phyloP scores from a whole-genome alignment of 1,139 yeast species.

The Spencermartinsiella ligniputridi region DNA sequence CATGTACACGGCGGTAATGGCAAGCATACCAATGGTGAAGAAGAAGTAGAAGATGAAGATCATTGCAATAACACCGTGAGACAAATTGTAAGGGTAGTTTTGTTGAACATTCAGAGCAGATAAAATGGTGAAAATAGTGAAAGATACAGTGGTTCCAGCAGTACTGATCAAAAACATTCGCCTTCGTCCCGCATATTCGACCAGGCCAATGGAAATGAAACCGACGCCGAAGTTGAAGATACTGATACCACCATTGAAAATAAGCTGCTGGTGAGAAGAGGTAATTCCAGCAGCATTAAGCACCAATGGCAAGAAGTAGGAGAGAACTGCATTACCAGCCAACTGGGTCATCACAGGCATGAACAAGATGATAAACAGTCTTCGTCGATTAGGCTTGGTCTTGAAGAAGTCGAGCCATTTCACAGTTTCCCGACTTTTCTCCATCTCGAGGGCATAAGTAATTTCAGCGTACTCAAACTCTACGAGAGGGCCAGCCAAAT shows the following conservation, averaged over 20 bases:
- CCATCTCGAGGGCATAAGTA: slow-evolving; percentile 14
- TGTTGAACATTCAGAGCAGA: slow-evolving; percentile 10
- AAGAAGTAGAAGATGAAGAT: slow-evolving; percentile 19
- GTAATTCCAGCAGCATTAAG: slow-evolving; percentile 14
- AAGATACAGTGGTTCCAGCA: slow-evolving; percentile 10
- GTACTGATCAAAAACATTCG: slow-evolving; percentile 33
- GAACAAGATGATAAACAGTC: slow-evolving; percentile 6
- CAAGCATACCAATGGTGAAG: slow-evolving; percentile 9
- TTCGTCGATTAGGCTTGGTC: slow-evolving; percentile 5
- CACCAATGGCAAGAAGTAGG: slow-evolving; percentile 12
- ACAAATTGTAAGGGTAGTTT: slow-evolving; percentile 6
- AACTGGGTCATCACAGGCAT: slow-evolving; percentile 5
- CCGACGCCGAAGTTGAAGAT: slow-evolving; percentile 8
- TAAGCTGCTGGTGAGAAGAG: slow-evolving; percentile 8
- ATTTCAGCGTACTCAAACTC: slow-evolving; percentile 20
- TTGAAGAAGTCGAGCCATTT: slow-evolving; percentile 37
- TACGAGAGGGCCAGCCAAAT: slow-evolving; percentile 23
- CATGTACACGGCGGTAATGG: slow-evolving; percentile 37
- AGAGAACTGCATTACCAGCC: slow-evolving; percentile 13
- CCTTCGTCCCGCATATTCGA: slow-evolving; percentile 24
- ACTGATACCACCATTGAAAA: slow-evolving; percentile 11
- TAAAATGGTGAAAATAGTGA: slow-evolving; percentile 10
- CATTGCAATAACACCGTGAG: slow-evolving; percentile 10
- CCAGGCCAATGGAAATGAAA: slow-evolving; percentile 12
- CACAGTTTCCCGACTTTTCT: slow-evolving; percentile 27